These are phyloP conservation scores for Carpinus fangiana DNA, from an alignment of 306 rosid species.

Conservation along the genomic window DNA sequence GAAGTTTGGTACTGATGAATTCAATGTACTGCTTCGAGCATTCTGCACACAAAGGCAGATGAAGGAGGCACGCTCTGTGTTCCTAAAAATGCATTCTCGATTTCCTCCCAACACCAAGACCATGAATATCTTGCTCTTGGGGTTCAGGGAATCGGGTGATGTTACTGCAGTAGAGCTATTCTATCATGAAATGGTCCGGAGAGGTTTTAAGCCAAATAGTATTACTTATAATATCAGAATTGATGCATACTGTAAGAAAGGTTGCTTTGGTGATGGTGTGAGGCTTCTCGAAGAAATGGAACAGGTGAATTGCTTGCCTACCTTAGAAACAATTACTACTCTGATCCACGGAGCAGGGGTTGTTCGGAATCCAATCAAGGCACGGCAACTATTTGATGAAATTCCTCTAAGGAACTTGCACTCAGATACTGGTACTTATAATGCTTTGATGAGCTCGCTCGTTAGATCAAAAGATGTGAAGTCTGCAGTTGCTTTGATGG, in stretches of 20 bases:
- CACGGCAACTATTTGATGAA: conserved; percentile 62
- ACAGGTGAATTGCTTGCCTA: conserved; percentile 36
- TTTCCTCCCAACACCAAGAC: conserved; percentile 67
- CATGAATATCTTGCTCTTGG: conserved; percentile 85
- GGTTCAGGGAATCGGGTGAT: conserved; percentile 88
- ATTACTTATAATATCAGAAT: conserved; percentile 74
- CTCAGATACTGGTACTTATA: conserved; percentile 66
- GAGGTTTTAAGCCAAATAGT: conserved; percentile 71
- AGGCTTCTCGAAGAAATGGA: conserved; percentile 85
- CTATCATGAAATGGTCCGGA: conserved; percentile 76
- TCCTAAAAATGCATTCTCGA: conserved; percentile 56
- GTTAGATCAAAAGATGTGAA: conserved; percentile 56
- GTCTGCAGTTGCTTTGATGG: conserved; percentile 64
- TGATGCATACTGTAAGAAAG: conserved; percentile 78
- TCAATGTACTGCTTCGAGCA: conserved; percentile 72
- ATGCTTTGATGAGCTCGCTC: conserved; percentile 69
- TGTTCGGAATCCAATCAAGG: conserved; percentile 57
- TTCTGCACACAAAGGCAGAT: conserved; percentile 79
- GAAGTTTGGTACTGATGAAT: conserved; percentile 69
- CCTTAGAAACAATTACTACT: conserved; percentile 72
- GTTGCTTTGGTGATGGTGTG: conserved; percentile 70
- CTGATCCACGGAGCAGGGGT: conserved; percentile 93
- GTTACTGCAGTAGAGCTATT: conserved; percentile 74
- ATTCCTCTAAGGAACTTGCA: conserved; percentile 52
- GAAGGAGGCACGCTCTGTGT: conserved; percentile 85